A percentile compares a stretch with the other conserved stretches of the same genome.
Evolutionary conservation across 208 protist genomes (phyloP).

Genomic region (Wallacemonas sp.): DNA sequence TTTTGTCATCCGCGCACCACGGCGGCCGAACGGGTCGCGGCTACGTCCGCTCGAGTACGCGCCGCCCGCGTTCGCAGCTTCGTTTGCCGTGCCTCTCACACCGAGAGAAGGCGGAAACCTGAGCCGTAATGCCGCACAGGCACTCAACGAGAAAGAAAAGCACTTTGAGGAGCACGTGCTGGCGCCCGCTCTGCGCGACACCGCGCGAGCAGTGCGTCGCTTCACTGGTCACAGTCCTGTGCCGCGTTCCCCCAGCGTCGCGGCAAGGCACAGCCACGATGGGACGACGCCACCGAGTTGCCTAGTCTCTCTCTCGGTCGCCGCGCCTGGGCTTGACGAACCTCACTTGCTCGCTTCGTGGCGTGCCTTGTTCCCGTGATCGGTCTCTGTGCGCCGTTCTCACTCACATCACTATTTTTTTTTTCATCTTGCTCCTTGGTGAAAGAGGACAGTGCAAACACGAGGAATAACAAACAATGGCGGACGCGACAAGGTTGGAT

Average conservation of each 20-base stretch:
- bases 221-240: too few relatives aligned
- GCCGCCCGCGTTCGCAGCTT: neutral
- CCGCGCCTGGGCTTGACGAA: slow-evolving; percentile 17
- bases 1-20: neutral
- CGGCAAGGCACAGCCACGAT: too few relatives aligned
- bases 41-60: slow-evolving; percentile 9
- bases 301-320: slow-evolving; percentile 10
- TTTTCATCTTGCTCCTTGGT: too few relatives aligned
- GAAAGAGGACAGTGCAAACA: too few relatives aligned
- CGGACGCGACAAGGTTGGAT: too few relatives aligned
- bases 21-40: neutral
- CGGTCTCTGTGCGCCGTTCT: neutral
- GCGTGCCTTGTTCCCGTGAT: neutral
- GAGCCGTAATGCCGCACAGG: neutral
- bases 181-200: neutral
- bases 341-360: slow-evolving; percentile 11
- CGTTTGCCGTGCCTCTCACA: neutral
- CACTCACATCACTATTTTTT: neutral
- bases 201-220: neutral
- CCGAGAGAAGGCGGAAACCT: too few relatives aligned
- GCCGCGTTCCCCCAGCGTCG: too few relatives aligned
- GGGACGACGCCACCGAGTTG: neutral
- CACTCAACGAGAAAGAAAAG: neutral
- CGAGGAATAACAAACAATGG: too few relatives aligned
- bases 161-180: neutral